These are phyloP conservation scores for Globomyces sp. DNA, from an alignment of 371 early-diverging fungal species.

Conservation along the genomic window DNA sequence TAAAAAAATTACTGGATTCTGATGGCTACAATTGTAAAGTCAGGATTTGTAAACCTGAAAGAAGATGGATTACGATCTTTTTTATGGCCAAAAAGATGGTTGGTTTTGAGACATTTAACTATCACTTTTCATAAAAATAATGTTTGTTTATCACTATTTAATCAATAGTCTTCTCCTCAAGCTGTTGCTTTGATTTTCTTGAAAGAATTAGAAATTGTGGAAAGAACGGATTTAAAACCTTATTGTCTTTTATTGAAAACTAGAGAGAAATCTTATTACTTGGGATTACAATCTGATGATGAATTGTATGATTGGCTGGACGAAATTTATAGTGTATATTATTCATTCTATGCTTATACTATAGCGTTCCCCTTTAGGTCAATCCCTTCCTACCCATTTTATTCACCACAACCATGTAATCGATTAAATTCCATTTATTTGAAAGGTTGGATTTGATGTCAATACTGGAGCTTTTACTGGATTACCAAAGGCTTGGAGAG, in stretches of 20 bases:
- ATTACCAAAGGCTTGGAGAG: constrained; percentile 90
- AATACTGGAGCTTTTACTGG: constrained; percentile 89
- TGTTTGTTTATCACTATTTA: constrained; percentile 41
- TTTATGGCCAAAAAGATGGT: constrained; percentile 93
- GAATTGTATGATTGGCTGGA: constrained; percentile 97
- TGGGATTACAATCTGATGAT: constrained; percentile 88
- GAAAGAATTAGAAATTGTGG: constrained; percentile 80
- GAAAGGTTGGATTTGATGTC: constrained; percentile 72
- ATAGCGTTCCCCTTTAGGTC: constrained; percentile 56
- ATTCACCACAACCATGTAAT: constrained; percentile 79
- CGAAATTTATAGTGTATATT: constrained; percentile 18
- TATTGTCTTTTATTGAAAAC: constrained; percentile 89
- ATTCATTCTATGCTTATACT: neutral
- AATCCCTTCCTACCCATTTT: constrained; percentile 72
- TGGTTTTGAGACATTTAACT: constrained; percentile 64
- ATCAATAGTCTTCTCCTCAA: constrained; percentile 58
- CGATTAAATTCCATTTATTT: too few relatives aligned
- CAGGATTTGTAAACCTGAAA: constrained; percentile 79
- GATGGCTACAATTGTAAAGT: neutral
- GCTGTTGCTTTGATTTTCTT: constrained; percentile 78
- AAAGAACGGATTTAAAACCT: constrained; percentile 78
- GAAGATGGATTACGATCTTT: constrained; percentile 87
- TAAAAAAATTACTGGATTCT: too few relatives aligned
- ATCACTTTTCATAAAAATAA: constrained; percentile 80
- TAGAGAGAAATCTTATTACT: constrained; percentile 78